Evolutionary conservation across 306 rosid species (phyloP), one percentile per base, ranked within the genome.

Genomic region (Pyrus betulifolia): DNA sequence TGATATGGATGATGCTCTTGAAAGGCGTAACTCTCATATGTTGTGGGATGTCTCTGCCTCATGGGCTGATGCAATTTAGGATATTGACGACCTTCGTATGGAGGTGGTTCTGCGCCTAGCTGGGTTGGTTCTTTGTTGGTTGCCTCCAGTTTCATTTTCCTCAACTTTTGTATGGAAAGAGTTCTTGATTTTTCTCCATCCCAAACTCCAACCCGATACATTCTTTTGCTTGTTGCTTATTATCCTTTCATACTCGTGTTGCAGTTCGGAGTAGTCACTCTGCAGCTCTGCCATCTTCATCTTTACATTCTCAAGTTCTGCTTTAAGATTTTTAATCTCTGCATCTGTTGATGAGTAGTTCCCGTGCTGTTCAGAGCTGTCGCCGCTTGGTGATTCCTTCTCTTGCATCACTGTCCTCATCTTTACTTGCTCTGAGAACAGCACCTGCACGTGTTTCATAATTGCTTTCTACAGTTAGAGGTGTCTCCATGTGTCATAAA

Each of bases 361-460:
- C 84, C 69, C 88, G 14, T 85, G 97, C 11, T 75, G 91, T 60
- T 88, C 93, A 55, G 90, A 79, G 82, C 76, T 79, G 22, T 82
- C 71, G 59, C 86, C 83, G 46, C 75, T 85, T 44, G 84, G 82
- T 71, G 74, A 79, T 78, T 89, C 98, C 79, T 92, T 96, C 70
- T 84, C 93, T 86, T 87, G 90, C 93, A 91, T 86, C 31, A 87
- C 85, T 71, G 81, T 65, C 80, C 92, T 91, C 97, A 96, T 89
- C 87, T 91, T 96, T 74, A 89, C 77, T 87, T 96, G 99, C 89
- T 96, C 97, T 31, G 86, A 84, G 77, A 88, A 82, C 31, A 84
- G 83, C 72, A 96, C 93, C 99, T 92, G 93, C 93, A 35, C 61
- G 68, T 35, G 69, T 70, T 71, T 59, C 61, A 55, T 76, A 35